Conservation (phyloP, 495 filamentous ascomycete genomes). For the Echria macrotheca region DNA sequence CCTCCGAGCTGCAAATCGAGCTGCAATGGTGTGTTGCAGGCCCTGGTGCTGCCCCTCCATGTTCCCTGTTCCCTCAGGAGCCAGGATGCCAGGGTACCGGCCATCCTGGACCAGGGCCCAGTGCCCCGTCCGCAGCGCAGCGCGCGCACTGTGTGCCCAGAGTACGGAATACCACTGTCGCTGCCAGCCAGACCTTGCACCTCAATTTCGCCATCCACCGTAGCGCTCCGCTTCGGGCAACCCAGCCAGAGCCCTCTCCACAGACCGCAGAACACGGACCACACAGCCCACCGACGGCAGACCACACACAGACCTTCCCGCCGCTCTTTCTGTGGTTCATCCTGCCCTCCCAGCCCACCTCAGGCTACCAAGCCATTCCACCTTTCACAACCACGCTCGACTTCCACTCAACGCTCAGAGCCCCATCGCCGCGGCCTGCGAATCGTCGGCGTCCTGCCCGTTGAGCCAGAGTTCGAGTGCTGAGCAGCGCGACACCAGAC, state of each 20-base stretch:
- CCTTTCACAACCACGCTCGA: constrained; percentile 4
- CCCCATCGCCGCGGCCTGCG: constrained; percentile 9
- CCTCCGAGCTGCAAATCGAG: background rate
- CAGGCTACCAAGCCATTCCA: background rate
- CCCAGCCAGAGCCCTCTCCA: constrained; percentile 6
- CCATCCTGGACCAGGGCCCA: constrained; percentile 16
- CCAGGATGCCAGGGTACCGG: too few species aligned
- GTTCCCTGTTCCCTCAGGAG: constrained; percentile 15
- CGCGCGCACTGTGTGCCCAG: constrained; percentile 15
- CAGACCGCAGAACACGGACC: constrained; percentile 5
- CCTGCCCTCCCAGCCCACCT: background rate
- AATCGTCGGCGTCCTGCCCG: constrained; percentile 6
- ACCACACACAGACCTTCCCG: constrained; percentile 9
- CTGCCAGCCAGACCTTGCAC: constrained; percentile 10
- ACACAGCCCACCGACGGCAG: background rate
- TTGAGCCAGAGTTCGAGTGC: constrained; percentile 4
- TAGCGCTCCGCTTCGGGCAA: constrained; percentile 14
- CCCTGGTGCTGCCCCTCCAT: constrained; percentile 13
- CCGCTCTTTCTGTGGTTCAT: background rate
- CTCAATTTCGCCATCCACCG: constrained; percentile 20
- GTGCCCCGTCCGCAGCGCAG: background rate
- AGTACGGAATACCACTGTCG: background rate
- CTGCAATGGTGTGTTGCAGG: constrained; percentile 17
- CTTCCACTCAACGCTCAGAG: constrained; percentile 4
- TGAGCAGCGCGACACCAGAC: constrained; percentile 1